Evolutionary conservation across 2,329 filamentous ascomycete genomes (phyloP), one percentile per base, ranked within the genome.

Genomic region (Neobulgaria alba): DNA sequence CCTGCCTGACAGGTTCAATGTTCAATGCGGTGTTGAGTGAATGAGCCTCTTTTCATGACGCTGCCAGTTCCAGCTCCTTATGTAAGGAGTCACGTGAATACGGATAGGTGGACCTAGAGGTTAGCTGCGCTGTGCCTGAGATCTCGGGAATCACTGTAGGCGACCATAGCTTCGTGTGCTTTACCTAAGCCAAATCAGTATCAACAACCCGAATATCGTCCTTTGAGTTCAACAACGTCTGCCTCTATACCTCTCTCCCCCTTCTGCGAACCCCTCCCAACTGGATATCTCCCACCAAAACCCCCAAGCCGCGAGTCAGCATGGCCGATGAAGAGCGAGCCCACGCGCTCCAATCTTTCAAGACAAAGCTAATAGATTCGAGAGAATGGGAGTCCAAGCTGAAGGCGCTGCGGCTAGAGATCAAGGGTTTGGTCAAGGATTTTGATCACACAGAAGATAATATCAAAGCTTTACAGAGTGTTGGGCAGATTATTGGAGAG

Each of bases 301-400:
- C 20, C 26, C 29, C 5, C 8, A 3, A 23, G 10, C 31, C 29
- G 17, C 32, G 18, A 16, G 10, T 17, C 21, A 44, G 48, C 18
- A 57, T 57, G 53, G 46, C 53, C 17, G 71, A 77, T 53, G 67
- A 71, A 42, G 73, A 77, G 62, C 67, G 73, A 57, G 62, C 81
- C 55, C 73, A 81, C 61, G 84, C 85, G 60, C 79, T 90, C 57
- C 72, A 80, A 59, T 77, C 81, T 45, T 90, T 87, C 71, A 86
- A 86, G 63, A 68, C 73, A 47, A 88, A 85, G 69, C 75, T 90
- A 57, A 75, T 95, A 59, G 90, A 98, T 66, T 94, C 93, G 56
- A 79, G 93, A 66, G 92, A 98, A 74, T 96, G 88, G 88, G 93
- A 98, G 67, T 83, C 90, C 38, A 98, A 96, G 74, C 77, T 98